A percentile compares a stretch with the other conserved stretches of the same genome.
Conservation (phyloP, 352 stramenopile genomes). For the Phytophthora hibernalis region DNA sequence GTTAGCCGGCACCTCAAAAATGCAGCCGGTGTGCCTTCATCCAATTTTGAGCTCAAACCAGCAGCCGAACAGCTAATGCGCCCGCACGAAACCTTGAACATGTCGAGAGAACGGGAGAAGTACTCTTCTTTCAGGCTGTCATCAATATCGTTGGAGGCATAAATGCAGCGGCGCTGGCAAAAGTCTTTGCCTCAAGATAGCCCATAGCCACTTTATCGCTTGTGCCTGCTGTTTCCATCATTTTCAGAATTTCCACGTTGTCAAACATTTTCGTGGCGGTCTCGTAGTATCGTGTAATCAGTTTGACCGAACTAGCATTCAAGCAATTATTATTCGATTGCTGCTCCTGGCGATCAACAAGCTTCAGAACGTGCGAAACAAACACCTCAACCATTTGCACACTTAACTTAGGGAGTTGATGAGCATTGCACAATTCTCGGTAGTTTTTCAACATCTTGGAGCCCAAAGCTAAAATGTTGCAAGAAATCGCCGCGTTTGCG, state of each 20-base stretch:
- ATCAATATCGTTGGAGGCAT: constrained; percentile 53
- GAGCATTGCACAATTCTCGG: constrained; percentile 69
- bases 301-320: constrained; percentile 43
- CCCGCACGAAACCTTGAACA: constrained; percentile 60
- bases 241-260: constrained; percentile 75
- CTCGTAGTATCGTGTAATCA: constrained; percentile 74
- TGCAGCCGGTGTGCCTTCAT: constrained; percentile 9
- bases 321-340: constrained; percentile 25
- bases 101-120: constrained; percentile 64
- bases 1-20: constrained; percentile 56
- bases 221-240: constrained; percentile 57
- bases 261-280: constrained; percentile 85
- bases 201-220: constrained; percentile 62
- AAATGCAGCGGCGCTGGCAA: constrained; percentile 68
- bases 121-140: constrained; percentile 53
- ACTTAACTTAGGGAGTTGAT: constrained; percentile 78
- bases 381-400: constrained; percentile 85
- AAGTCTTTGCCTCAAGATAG: constrained; percentile 72
- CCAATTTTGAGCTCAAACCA: background rate
- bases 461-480: constrained; percentile 72
- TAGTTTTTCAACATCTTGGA: constrained; percentile 85
- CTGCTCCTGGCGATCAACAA: constrained; percentile 68
- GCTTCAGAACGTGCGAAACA: constrained; percentile 80
- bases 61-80: constrained; percentile 11
- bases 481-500: constrained; percentile 65